phyloP scores from a whole-genome alignment of 2,329 filamentous ascomycete species.

The Pseudodiploospora longispora region DNA sequence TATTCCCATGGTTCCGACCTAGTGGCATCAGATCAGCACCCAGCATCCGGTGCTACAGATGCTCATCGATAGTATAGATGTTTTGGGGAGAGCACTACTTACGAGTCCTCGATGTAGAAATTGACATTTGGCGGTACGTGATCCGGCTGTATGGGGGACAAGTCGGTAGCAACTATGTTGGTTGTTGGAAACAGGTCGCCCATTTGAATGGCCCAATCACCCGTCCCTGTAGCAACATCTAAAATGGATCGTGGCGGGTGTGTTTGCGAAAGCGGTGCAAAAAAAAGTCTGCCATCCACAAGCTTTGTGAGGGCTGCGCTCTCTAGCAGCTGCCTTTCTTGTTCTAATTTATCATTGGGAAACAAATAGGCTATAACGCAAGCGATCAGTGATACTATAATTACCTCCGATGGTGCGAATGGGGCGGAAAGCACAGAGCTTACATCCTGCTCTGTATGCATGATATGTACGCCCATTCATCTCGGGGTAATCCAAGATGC shows the following conservation, averaged over 20 bases:
- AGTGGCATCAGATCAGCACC: not conserved
- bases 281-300: constrained; percentile 32
- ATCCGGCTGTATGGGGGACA: constrained; percentile 59
- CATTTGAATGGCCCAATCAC: constrained; percentile 60
- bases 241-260: constrained; percentile 28
- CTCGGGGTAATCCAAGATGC: constrained; percentile 32
- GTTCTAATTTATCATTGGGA: constrained; percentile 36
- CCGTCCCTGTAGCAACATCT: constrained; percentile 38
- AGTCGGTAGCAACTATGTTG: constrained; percentile 54
- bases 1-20: constrained; percentile 43
- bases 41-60: too few relatives aligned
- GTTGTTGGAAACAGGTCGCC: constrained; percentile 52
- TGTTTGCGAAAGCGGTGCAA: constrained; percentile 31
- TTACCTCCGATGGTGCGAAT: not conserved
- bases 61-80: too few relatives aligned
- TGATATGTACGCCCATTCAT: constrained; percentile 40
- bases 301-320: constrained; percentile 28
- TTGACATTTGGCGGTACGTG: constrained; percentile 64
- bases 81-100: constrained; percentile 11
- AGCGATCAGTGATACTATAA: constrained; percentile 4
- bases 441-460: constrained; percentile 39
- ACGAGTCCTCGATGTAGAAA: constrained; percentile 63
- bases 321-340: constrained; percentile 33
- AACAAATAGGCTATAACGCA: constrained; percentile 32
- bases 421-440: not conserved